Conservation (phyloP, 2,329 filamentous ascomycete species). For the Clonostachys solani region DNA sequence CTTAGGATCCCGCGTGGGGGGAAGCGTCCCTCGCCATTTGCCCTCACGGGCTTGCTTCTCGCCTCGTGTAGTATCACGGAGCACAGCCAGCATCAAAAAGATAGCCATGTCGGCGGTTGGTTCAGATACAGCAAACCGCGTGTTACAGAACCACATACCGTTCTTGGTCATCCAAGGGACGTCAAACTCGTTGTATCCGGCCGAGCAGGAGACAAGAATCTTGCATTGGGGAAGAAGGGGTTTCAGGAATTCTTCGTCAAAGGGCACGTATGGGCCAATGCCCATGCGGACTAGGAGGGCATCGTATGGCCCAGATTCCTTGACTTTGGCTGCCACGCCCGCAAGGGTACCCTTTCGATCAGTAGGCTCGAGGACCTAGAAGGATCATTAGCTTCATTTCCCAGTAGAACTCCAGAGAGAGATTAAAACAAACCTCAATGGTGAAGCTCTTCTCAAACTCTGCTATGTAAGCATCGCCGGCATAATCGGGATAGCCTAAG, state of each 20-base stretch:
- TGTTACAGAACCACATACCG: conserved; percentile 59
- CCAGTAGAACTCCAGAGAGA: too few species aligned
- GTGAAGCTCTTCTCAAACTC: background rate
- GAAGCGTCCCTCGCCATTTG: conserved; percentile 47
- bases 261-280: conserved; percentile 40
- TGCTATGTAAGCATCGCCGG: background rate
- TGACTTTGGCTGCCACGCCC: conserved; percentile 6
- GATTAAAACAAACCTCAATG: background rate
- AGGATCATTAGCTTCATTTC: too few species aligned
- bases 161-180: conserved; percentile 51
- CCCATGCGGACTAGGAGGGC: conserved; percentile 45
- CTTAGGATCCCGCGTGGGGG: conserved; percentile 25
- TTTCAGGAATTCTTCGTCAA: conserved; percentile 34
- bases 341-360: background rate
- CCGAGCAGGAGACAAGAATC: conserved; percentile 38
- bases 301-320: conserved; percentile 28
- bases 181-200: conserved; percentile 70
- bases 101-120: conserved; percentile 56
- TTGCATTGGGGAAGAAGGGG: conserved; percentile 30
- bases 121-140: conserved; percentile 63
- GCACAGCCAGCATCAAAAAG: conserved; percentile 59
- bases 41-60: conserved; percentile 41
- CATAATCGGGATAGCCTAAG: background rate
- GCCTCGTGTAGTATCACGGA: conserved; percentile 43
- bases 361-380: background rate